Evolutionary conservation across 768 basidiomycete genomes (phyloP).

Genomic region (Phylloporus sp.): DNA sequence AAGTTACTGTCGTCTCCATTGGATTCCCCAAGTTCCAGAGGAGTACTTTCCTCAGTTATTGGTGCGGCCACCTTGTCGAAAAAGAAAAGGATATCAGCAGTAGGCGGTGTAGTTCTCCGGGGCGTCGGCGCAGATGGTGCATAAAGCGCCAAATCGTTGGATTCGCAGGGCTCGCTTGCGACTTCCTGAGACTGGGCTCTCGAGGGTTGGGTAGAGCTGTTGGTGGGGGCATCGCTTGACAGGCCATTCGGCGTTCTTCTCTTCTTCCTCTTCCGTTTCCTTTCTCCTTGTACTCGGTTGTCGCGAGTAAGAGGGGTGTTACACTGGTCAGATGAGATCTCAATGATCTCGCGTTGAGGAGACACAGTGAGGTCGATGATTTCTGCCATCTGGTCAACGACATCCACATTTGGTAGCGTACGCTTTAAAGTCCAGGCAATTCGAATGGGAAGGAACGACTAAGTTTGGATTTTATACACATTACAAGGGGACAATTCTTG

Average conservation of each 20-base stretch:
- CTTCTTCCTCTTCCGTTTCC: conserved; percentile 28
- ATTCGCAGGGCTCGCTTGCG: conserved; percentile 2
- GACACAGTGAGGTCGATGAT: conserved; percentile 34
- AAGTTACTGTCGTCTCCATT: conserved; percentile 28
- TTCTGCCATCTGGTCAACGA: conserved; percentile 23
- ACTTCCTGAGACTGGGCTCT: conserved; percentile 17
- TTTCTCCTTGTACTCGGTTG: conserved; percentile 13
- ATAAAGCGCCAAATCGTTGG: conserved; percentile 14
- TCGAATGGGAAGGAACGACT: too few species aligned
- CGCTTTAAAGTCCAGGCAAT: too few species aligned
- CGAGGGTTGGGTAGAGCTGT: conserved; percentile 17
- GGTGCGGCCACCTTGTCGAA: conserved; percentile 45
- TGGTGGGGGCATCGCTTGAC: conserved; percentile 7
- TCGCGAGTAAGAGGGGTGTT: conserved; percentile 1
- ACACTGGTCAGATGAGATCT: conserved; percentile 28
- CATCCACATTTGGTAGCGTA: too few species aligned
- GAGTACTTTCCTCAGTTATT: conserved; percentile 25
- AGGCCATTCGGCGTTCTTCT: conserved; percentile 18
- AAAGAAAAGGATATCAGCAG: conserved; percentile 38
- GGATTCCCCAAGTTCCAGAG: conserved; percentile 15
- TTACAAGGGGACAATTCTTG: neutral
- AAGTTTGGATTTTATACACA: neutral
- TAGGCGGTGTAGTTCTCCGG: conserved; percentile 17
- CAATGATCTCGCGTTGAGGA: conserved; percentile 27
- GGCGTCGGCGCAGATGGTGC: conserved; percentile 42